Evolutionary conservation across 176 grass and related monocot genomes (phyloP), one percentile per base, ranked within the genome.

Genomic region (Bonia amplexicaulis): DNA sequence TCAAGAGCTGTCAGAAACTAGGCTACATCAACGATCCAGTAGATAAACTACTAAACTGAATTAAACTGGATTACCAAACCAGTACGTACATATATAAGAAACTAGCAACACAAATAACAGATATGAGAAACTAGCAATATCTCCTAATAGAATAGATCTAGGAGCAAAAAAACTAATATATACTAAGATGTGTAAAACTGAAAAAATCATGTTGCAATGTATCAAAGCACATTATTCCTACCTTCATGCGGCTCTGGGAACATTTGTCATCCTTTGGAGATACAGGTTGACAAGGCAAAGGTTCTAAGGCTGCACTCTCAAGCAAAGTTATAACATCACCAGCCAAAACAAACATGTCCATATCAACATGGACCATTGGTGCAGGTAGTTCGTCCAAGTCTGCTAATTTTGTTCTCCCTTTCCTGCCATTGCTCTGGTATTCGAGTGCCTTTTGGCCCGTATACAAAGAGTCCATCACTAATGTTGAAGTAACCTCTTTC

Each of bases 401-500:
- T 74, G 85, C 80, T 74, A 83, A 27, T 74, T 87, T 95, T 57
- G 70, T 85, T 79, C 49, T 92, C 74, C 91, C 86, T 90, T 99
- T 96, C 47, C 77, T 87, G 62, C 72, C 78, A 65, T 68, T 92
- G 86, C 90, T 94, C 87, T 90, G 87, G 49, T 90, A 92, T 82
- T 94, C 90, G 44, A 94, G 90, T 49, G 90, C 90, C 77, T 89
- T 92, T 72, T 90, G 59, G 44, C 92, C 90, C 20, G 89, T 94
- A 75, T 97, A 92, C 65, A 97, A 66, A 76, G 94, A 92, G 69
- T 94, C 94, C 94, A 97, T 97, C 77, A 97, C 91, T 70, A 97
- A 88, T 74, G 94, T 97, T 27, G 94, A 97, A 42, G 94, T 94
- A 77, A 97, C 94, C 79, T 97, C 94, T 90, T 97, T 97, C 79